phyloP scores from a whole-genome alignment of 2,329 filamentous ascomycete genomes.

The Rhexocercosporidium sp. region DNA sequence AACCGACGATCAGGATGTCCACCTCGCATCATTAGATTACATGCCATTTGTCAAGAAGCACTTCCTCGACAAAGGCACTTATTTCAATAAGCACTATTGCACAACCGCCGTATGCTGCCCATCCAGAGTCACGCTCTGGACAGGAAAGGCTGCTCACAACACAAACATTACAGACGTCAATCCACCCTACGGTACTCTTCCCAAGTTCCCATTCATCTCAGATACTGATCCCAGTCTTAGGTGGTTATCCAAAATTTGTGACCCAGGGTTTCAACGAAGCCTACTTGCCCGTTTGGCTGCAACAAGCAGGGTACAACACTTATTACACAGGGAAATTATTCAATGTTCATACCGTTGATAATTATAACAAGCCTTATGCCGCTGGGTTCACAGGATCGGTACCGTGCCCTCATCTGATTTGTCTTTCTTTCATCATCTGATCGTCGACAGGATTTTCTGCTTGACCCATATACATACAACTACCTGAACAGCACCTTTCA shows the following conservation, averaged over 20 bases:
- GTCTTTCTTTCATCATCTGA: conserved; percentile 43
- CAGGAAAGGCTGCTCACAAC: conserved; percentile 65
- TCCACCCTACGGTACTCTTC: conserved; percentile 52
- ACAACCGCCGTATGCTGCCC: conserved; percentile 66
- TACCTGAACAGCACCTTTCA: conserved; percentile 70
- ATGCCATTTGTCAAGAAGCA: conserved; percentile 59
- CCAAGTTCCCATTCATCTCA: not conserved
- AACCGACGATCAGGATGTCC: conserved; percentile 67
- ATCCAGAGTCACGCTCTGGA: conserved; percentile 62
- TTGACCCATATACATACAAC: conserved; percentile 70
- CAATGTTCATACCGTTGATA: conserved; percentile 64
- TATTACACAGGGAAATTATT: conserved; percentile 74
- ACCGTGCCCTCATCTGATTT: not conserved
- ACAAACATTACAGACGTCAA: conserved; percentile 59
- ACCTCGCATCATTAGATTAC: conserved; percentile 61
- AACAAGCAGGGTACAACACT: conserved; percentile 68
- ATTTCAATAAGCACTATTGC: conserved; percentile 61
- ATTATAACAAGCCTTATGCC: conserved; percentile 62
- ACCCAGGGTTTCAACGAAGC: conserved; percentile 66
- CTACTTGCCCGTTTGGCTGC: conserved; percentile 72
- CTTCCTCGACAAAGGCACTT: conserved; percentile 57
- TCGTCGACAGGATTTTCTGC: conserved; percentile 55
- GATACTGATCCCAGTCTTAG: conserved; percentile 30
- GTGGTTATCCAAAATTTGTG: conserved; percentile 69
- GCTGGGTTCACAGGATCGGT: conserved; percentile 56